Base-by-base conservation (phyloP, 2,329 filamentous ascomycete genomes). In the Macrophomina tecta region DNA sequence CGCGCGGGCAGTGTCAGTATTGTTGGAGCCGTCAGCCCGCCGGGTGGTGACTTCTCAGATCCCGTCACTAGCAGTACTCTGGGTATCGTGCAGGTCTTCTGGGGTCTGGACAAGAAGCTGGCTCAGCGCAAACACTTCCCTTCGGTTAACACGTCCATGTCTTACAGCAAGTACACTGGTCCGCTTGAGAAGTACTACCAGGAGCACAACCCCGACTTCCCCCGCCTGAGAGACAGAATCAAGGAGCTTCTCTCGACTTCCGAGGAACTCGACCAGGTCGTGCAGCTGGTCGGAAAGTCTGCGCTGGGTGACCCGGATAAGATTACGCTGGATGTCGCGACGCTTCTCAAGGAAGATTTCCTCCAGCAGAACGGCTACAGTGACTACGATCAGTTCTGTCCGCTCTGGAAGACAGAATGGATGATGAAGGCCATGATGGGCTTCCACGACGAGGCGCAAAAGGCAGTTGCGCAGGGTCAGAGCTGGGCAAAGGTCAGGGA, bases 361-460 rank as follows among this genome's bases (percentile, higher is more conserved):
- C 80, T 99, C 78, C 95, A 99, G 82, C 95, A 99, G 81, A 99
- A 99, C 83, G 95, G 95, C 70, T 99, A 99, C 88, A 95, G 91
- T 72, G 93, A 98, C 81, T 98, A 99, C 79, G 95, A 99, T 78
- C 94, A 98, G 83, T 99, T 97, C 89, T 99, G 95, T 78, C 95
- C 95, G 60, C 87, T 99, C 76, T 99, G 95, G 95, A 99, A 99
- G 90, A 99, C 95, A 0, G 91, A 97, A 80, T 99, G 95, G 90
- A 98, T 99, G 95, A 99, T 99, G 95, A 97, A 97, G 87, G 91
- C 93, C 70, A 98, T 99, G 89, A 92, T 99, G 85, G 92, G 90
- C 67, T 99, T 94, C 87, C 93, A 97, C 79, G 96, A 99, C 75
- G 95, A 99, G 84, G 90, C 93, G 30, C 94, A 98, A 80, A 98